These are phyloP conservation scores for Verticillium nubilum DNA, from an alignment of 2,329 filamentous ascomycete species.

Conservation along the genomic window DNA sequence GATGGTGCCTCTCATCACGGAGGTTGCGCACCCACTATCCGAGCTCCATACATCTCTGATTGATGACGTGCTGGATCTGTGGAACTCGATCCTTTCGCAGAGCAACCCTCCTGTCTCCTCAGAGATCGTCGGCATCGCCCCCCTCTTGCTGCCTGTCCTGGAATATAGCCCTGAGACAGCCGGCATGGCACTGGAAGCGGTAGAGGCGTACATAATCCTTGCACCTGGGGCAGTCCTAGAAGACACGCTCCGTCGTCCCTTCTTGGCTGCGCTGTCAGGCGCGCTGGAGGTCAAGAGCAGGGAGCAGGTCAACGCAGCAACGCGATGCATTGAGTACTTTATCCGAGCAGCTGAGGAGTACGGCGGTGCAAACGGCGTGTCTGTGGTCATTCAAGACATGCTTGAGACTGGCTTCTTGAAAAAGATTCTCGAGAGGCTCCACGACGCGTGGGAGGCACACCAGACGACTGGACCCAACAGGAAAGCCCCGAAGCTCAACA, in stretches of 20 bases:
- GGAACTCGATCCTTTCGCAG: constrained; percentile 68
- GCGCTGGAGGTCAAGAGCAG: constrained; percentile 48
- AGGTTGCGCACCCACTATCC: constrained; percentile 72
- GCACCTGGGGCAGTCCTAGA: constrained; percentile 62
- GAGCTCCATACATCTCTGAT: constrained; percentile 75
- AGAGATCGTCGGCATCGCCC: constrained; percentile 58
- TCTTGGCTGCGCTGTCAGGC: constrained; percentile 41
- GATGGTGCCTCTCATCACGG: constrained; percentile 76
- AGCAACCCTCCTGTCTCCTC: constrained; percentile 55
- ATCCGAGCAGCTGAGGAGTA: constrained; percentile 58
- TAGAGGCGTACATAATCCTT: constrained; percentile 66
- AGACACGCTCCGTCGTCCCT: constrained; percentile 46
- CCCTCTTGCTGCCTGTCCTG: constrained; percentile 60
- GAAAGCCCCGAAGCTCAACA: constrained; percentile 63
- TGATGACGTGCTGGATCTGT: constrained; percentile 88
- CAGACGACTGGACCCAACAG: constrained; percentile 78
- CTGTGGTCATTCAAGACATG: constrained; percentile 60
- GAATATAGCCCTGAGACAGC: constrained; percentile 61
- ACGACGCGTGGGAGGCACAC: constrained; percentile 65
- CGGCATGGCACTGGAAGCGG: constrained; percentile 54
- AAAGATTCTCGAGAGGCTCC: constrained; percentile 60
- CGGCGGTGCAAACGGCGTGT: constrained; percentile 55
- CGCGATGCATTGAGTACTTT: constrained; percentile 58
- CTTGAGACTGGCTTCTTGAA: constrained; percentile 57
- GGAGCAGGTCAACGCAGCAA: constrained; percentile 52